phyloP scores from a whole-genome alignment of 176 grass and related monocot species.

The Eleusine coracana region DNA sequence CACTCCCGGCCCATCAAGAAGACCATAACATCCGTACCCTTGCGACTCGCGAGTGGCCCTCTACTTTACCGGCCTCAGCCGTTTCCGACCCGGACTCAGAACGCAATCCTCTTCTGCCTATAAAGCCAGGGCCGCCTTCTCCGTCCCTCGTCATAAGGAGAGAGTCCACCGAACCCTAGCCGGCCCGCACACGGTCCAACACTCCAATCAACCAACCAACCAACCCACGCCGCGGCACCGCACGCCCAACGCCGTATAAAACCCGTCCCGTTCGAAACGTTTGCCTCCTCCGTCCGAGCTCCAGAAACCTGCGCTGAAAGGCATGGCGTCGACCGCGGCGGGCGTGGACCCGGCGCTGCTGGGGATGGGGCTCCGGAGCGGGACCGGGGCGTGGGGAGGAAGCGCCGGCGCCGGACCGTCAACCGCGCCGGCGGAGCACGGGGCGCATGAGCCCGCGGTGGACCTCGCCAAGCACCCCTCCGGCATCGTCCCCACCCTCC shows the following conservation, averaged over 20 bases:
- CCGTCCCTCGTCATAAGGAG: neutral
- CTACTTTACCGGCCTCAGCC: neutral
- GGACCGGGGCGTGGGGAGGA: constrained; percentile 1
- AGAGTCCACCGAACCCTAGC: constrained; percentile 36
- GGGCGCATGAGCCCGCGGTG: neutral
- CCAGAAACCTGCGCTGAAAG: neutral
- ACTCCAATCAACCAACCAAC: constrained; percentile 6
- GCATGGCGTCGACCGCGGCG: constrained; percentile 20
- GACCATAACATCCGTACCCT: too few species aligned
- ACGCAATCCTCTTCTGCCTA: neutral
- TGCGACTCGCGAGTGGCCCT: neutral
- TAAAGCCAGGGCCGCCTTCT: constrained; percentile 24
- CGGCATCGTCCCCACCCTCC: constrained; percentile 65
- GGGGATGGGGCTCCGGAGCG: constrained; percentile 15
- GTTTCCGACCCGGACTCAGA: neutral
- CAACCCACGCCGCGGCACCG: neutral
- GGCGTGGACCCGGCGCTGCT: constrained; percentile 4
- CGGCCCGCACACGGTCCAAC: neutral
- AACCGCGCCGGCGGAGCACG: neutral
- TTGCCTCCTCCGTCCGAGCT: neutral
- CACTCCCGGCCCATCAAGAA: too few species aligned
- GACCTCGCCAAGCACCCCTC: constrained; percentile 54
- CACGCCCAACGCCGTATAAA: constrained; percentile 35
- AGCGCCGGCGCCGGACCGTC: neutral
- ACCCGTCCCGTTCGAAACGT: constrained; percentile 18